Conservation (phyloP, 2,329 filamentous ascomycete species). For the Verticillium tricorpus region DNA sequence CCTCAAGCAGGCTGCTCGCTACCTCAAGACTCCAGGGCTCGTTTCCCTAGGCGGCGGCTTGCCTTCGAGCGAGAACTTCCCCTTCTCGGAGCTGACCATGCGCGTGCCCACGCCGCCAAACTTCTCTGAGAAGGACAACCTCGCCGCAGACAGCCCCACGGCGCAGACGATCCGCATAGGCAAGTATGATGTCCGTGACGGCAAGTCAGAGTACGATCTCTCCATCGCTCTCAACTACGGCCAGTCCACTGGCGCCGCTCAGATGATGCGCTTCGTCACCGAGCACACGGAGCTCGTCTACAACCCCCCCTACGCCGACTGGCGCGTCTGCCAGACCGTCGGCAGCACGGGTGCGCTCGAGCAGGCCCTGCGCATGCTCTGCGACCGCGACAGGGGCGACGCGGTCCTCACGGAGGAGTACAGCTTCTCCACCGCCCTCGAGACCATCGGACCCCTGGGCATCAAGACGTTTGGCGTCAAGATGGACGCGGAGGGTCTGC, state of each 20-base stretch:
- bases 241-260: slow-evolving; percentile 78
- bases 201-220: slow-evolving; percentile 60
- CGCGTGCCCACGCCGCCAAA: slow-evolving; percentile 65
- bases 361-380: slow-evolving; percentile 77
- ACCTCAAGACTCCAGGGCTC: slow-evolving; percentile 74
- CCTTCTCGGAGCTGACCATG: slow-evolving; percentile 74
- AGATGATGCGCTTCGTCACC: slow-evolving; percentile 84
- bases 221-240: slow-evolving; percentile 91
- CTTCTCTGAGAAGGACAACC: slow-evolving; percentile 67
- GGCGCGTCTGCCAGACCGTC: slow-evolving; percentile 77
- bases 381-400: slow-evolving; percentile 64
- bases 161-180: slow-evolving; percentile 63
- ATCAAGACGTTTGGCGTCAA: slow-evolving; percentile 44
- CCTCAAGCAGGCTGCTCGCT: slow-evolving; percentile 78
- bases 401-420: slow-evolving; percentile 84
- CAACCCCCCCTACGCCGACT: slow-evolving; percentile 83
- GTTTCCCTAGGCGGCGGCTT: slow-evolving; percentile 92
- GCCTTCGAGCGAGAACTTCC: slow-evolving; percentile 86
- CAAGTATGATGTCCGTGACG: slow-evolving; percentile 76
- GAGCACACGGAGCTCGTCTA: slow-evolving; percentile 94
- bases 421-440: slow-evolving; percentile 72
- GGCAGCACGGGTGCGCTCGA: slow-evolving; percentile 86
- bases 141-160: slow-evolving; percentile 28
- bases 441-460: slow-evolving; percentile 52
- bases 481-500: slow-evolving; percentile 50